A percentile compares a stretch with the other conserved stretches of the same genome.
Evolutionary conservation across 2,329 filamentous ascomycete species (phyloP).

Genomic region (Trichoderma sp.): DNA sequence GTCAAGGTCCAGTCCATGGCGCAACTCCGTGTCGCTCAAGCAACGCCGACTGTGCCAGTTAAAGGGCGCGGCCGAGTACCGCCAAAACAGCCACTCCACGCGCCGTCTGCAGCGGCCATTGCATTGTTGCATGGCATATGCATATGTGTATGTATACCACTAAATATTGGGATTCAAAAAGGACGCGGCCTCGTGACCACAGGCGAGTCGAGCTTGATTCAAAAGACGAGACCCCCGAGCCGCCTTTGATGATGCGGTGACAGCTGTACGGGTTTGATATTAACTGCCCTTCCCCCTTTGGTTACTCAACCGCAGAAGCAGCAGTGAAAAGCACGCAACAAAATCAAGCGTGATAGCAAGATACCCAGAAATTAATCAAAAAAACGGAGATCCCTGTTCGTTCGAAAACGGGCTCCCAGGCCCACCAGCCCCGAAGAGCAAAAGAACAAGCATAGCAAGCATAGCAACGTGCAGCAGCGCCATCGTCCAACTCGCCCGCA

Average conservation of each 20-base stretch:
- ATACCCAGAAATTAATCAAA: background rate
- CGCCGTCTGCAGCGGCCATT: background rate
- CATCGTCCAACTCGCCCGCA: conserved; percentile 19
- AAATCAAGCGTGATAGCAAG: background rate
- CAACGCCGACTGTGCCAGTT: background rate
- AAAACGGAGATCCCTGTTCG: background rate
- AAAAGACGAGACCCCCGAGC: background rate
- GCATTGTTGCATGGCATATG: background rate
- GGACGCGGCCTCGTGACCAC: background rate
- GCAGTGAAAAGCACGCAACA: background rate
- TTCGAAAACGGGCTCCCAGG: background rate
- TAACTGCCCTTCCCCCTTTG: background rate
- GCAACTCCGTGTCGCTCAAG: background rate
- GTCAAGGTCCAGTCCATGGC: background rate
- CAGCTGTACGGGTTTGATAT: background rate
- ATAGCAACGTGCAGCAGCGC: conserved; percentile 22
- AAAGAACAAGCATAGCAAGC: conserved; percentile 13
- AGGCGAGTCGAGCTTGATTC: background rate
- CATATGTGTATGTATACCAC: background rate
- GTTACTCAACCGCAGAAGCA: background rate
- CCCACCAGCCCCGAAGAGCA: conserved; percentile 13
- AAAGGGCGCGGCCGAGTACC: background rate
- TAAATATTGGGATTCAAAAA: background rate
- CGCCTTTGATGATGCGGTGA: background rate
- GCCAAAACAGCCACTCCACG: background rate